Percentiles rank a stretch among this genome's conserved stretches.
Conservation (phyloP, 371 early-diverging fungal genomes). For the Actinomucor elegans region DNA sequence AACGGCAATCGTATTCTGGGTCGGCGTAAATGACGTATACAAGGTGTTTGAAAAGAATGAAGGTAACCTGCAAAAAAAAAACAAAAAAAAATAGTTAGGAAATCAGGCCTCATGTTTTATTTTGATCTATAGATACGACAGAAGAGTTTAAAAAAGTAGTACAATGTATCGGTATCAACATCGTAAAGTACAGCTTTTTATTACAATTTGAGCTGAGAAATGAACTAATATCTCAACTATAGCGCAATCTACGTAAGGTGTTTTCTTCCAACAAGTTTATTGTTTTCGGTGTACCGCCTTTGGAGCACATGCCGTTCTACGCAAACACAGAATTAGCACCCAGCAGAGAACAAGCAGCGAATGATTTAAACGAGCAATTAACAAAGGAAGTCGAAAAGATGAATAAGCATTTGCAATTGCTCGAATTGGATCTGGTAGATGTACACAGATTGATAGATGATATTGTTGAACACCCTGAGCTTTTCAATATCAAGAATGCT, state of each 20-base stretch:
- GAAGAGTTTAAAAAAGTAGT: slow-evolving; percentile 16
- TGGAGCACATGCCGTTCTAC: slow-evolving; percentile 42
- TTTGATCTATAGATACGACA: neutral
- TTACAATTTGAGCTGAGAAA: no score
- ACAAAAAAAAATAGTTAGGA: neutral
- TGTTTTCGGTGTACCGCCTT: slow-evolving; percentile 35
- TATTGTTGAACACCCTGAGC: slow-evolving; percentile 25
- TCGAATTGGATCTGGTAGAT: slow-evolving; percentile 37
- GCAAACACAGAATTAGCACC: slow-evolving; percentile 8
- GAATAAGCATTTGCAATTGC: slow-evolving; percentile 25
- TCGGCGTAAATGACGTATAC: slow-evolving; percentile 42
- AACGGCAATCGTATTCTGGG: slow-evolving; percentile 41
- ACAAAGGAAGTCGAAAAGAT: slow-evolving; percentile 24
- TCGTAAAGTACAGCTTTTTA: no score
- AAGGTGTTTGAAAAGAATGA: slow-evolving; percentile 16
- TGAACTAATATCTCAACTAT: neutral
- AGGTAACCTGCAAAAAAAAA: neutral
- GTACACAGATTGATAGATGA: slow-evolving; percentile 30
- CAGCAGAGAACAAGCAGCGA: slow-evolving; percentile 20
- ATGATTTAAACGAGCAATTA: slow-evolving; percentile 26
- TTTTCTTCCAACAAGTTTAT: slow-evolving; percentile 38
- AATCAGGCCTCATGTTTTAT: neutral
- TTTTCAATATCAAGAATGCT: slow-evolving; percentile 38
- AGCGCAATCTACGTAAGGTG: slow-evolving; percentile 39
- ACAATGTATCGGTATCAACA: slow-evolving; percentile 35